A percentile compares a stretch with the other conserved stretches of the same genome.
Conservation (phyloP, 2,329 filamentous ascomycete species). For the Pseudogymnoascus sp. region DNA sequence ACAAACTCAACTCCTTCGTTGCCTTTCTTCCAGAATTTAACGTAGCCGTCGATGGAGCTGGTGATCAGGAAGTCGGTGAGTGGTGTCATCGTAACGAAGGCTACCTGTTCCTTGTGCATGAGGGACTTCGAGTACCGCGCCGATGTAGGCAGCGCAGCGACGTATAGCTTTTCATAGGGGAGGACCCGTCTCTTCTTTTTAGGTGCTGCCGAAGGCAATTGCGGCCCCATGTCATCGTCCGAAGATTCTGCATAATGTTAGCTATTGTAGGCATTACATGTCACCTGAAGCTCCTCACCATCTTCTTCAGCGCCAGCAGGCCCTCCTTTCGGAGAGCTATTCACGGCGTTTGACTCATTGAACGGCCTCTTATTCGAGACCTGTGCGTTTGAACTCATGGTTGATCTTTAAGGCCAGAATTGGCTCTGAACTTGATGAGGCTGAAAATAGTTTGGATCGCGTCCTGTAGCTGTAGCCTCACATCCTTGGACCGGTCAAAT, state of each 20-base stretch:
- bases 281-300: neutral
- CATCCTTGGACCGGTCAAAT: neutral
- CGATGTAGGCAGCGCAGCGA: slow-evolving; percentile 78
- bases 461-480: neutral
- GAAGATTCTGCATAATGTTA: slow-evolving; percentile 45
- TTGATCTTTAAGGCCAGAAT: neutral
- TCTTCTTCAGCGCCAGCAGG: neutral
- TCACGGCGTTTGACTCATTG: slow-evolving; percentile 4
- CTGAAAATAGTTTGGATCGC: slow-evolving; percentile 7
- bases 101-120: slow-evolving; percentile 96
- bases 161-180: slow-evolving; percentile 90
- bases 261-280: neutral
- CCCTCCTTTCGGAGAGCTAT: slow-evolving; percentile 3
- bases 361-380: slow-evolving; percentile 4
- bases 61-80: slow-evolving; percentile 93
- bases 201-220: slow-evolving; percentile 71
- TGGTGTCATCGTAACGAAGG: slow-evolving; percentile 81
- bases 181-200: slow-evolving; percentile 90
- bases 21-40: slow-evolving; percentile 99
- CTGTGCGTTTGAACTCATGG: neutral
- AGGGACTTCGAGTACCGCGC: slow-evolving; percentile 85
- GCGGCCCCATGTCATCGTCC: slow-evolving; percentile 88
- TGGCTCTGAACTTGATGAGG: neutral
- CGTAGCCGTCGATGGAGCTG: slow-evolving; percentile 85
- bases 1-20: slow-evolving; percentile 90